Conservation (phyloP, 805 yeast genomes). For the Kodamaea neixiangensis region DNA sequence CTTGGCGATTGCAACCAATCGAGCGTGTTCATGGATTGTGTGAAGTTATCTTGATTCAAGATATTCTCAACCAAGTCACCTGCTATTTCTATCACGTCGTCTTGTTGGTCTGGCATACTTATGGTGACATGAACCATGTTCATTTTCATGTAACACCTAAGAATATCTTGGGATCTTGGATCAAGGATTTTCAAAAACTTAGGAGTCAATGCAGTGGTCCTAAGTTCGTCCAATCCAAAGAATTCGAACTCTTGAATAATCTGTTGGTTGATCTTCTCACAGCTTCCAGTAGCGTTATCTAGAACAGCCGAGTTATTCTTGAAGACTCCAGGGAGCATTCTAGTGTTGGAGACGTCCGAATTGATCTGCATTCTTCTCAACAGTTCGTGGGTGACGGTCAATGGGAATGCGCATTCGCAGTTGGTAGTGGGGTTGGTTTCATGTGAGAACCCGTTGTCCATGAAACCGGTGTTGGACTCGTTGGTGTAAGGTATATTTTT, state of each 20-base stretch:
- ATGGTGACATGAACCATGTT: constrained; percentile 17
- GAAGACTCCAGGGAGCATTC: constrained; percentile 2
- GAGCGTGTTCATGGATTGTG: constrained; percentile 20
- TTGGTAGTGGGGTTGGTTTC: not conserved
- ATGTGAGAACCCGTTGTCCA: constrained; percentile 13
- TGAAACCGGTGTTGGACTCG: constrained; percentile 14
- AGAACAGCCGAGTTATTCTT: not conserved
- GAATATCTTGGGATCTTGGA: not conserved
- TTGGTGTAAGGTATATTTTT: constrained; percentile 14
- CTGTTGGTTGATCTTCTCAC: not conserved
- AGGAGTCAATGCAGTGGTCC: not conserved
- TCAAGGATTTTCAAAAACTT: not conserved
- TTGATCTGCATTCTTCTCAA: constrained; percentile 19
- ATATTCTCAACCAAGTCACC: constrained; percentile 31
- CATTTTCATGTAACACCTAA: constrained; percentile 12
- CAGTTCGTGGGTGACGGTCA: constrained; percentile 20
- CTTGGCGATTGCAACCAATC: constrained; percentile 20
- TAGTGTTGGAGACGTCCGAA: not conserved
- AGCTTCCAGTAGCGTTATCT: not conserved
- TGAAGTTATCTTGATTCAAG: constrained; percentile 23
- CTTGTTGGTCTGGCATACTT: not conserved
- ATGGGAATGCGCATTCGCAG: not conserved
- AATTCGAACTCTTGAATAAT: not conserved
- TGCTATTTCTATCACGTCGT: constrained; percentile 8
- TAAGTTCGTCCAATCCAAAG: not conserved